These are phyloP conservation scores for Cyberlindnera maritima DNA, from an alignment of 805 yeast species.

Conservation along the genomic window DNA sequence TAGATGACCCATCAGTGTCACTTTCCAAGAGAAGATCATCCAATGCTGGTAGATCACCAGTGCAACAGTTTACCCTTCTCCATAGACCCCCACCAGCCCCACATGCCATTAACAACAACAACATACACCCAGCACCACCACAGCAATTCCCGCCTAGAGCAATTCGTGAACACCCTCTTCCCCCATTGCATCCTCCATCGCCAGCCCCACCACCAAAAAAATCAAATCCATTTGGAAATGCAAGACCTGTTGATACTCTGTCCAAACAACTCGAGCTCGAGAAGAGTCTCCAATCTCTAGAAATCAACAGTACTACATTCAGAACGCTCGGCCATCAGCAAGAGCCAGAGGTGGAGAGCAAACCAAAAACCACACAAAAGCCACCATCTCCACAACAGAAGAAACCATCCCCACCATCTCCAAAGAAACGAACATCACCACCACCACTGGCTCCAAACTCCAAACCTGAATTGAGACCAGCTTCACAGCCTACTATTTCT, in stretches of 20 bases:
- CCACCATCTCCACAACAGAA: neutral
- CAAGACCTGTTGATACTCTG: conserved; percentile 80
- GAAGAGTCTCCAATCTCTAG: conserved; percentile 38
- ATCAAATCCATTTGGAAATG: conserved; percentile 76
- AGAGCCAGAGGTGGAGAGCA: neutral
- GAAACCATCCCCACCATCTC: neutral
- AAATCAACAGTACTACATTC: conserved; percentile 43
- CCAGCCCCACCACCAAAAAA: conserved; percentile 34
- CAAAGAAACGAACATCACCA: neutral
- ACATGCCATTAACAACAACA: conserved; percentile 4
- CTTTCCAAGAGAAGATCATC: conserved; percentile 2
- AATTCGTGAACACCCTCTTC: conserved; percentile 10
- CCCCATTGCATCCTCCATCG: conserved; percentile 18
- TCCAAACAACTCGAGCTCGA: conserved; percentile 65
- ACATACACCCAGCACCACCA: conserved; percentile 1
- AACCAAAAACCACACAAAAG: neutral
- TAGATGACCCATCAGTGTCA: conserved; percentile 25
- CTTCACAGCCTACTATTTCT: conserved; percentile 10
- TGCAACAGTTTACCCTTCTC: neutral
- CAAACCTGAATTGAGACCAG: conserved; percentile 13
- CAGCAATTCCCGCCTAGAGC: no score
- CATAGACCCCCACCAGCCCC: conserved; percentile 3
- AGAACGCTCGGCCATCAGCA: conserved; percentile 23
- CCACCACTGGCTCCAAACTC: neutral
- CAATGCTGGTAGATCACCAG: conserved; percentile 1